phyloP scores from a whole-genome alignment of 2,329 filamentous ascomycete genomes.

The Fusarium pseudograminearum region DNA sequence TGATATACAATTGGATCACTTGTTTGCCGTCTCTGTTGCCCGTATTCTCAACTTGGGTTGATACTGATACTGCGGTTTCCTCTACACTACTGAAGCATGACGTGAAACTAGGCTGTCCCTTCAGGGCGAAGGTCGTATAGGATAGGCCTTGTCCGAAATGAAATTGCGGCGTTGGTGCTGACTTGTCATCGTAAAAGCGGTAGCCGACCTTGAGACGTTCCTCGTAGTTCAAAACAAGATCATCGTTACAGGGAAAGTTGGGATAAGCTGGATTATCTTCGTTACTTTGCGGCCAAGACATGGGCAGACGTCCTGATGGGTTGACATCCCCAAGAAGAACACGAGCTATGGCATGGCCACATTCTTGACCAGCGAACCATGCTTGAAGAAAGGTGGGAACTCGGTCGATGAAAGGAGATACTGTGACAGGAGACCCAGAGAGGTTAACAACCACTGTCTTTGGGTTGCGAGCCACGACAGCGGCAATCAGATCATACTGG shows the following conservation, averaged over 20 bases:
- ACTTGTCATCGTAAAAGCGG: neutral
- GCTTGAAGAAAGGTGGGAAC: conserved; percentile 1
- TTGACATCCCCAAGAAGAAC: neutral
- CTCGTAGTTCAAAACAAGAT: neutral
- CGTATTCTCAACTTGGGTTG: neutral
- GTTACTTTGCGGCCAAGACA: conserved; percentile 12
- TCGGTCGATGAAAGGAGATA: neutral
- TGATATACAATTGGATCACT: conserved; percentile 1
- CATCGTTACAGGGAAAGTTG: conserved; percentile 9
- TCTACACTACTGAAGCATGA: fast-evolving
- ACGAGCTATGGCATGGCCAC: neutral
- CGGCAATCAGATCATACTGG: neutral
- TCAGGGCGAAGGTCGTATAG: conserved; percentile 3
- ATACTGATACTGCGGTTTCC: neutral
- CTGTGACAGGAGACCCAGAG: neutral
- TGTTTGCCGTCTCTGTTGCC: neutral
- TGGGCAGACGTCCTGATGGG: neutral
- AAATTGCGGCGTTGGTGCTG: neutral
- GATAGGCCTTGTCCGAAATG: conserved; percentile 8
- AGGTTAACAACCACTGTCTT: neutral
- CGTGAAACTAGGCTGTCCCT: fast-evolving
- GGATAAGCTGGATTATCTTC: conserved; percentile 5
- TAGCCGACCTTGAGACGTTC: conserved; percentile 14
- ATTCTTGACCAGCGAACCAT: conserved; percentile 11
- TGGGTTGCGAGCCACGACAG: neutral